Evolutionary conservation across 192 early-diverging fungal genomes (phyloP), one percentile per base, ranked within the genome.

Genomic region (Backusella luteola): DNA sequence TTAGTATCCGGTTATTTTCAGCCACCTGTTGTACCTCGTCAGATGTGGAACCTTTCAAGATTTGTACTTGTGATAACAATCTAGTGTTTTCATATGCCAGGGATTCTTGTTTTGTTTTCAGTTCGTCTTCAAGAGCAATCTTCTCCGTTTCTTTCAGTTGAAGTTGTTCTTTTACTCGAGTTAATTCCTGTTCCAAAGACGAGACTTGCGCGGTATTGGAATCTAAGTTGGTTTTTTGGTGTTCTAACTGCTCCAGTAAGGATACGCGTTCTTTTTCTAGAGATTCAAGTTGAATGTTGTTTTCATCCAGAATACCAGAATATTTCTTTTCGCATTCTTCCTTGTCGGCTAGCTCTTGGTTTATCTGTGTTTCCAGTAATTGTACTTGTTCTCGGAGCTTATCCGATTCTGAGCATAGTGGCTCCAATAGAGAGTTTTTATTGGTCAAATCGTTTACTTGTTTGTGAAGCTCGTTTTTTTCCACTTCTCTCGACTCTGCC

Each of bases 361-460:
- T 63, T 26, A 63, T 63, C 12, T 63, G 23, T 8, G 26, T 14
- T 29, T 63, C 56, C 26, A 63, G 26, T 23, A 23, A 26, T 4
- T 63, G 56, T 29, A 63, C 12, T 29, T 63, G 56, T 63, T 63
- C 56, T 63, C 56, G 56, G 56, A 63, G 56, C 23, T 29, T 63
- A 26, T 63, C 56, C 56, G 56, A 63, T 63, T 63, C 56, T 63
- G 56, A 63, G 56, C 56, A 29, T 63, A 63, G 56, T 63, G 56
- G 23, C 56, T 29, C 56, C n/a, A 63, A 63, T 9, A 63, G 56
- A 63, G 56, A 8, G 23, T 63, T 63, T 63, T 63, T 29, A 63
- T 63, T 63, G 56, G 56, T 4, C 21, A 63, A 63, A 12, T 63
- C 23, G 23, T 29, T 63, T 11, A 63, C 26, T 63, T 63, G 21